Conservation (phyloP, 2,329 filamentous ascomycete species). For the Ophiostoma montium region DNA sequence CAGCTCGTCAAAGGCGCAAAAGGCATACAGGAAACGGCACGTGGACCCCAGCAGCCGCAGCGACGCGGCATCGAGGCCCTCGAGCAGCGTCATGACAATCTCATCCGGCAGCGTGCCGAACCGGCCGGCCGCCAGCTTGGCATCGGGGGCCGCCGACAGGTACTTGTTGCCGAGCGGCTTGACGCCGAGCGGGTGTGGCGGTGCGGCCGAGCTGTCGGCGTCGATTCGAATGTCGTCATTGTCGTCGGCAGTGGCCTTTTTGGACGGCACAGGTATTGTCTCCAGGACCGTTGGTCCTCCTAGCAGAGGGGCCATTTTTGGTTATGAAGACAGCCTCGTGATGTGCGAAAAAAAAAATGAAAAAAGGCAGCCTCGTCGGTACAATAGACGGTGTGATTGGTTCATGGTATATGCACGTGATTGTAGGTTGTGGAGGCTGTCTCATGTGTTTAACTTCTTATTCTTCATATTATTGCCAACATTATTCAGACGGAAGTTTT, state of each 20-base stretch:
- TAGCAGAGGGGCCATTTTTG: neutral
- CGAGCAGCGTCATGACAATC: constrained; percentile 58
- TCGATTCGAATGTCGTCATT: neutral
- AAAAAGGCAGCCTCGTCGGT: neutral
- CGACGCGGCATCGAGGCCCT: constrained; percentile 51
- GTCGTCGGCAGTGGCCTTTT: neutral
- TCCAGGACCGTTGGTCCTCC: neutral
- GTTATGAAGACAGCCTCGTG: neutral
- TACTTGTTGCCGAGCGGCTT: constrained; percentile 78
- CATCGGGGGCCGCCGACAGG: constrained; percentile 49
- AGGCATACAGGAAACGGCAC: constrained; percentile 78
- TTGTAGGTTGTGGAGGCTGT: neutral
- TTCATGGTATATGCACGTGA: neutral
- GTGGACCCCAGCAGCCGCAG: constrained; percentile 58
- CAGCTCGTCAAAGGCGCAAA: constrained; percentile 68
- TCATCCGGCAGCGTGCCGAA: constrained; percentile 68
- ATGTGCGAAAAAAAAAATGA: neutral
- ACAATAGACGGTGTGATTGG: neutral
- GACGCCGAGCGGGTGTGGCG: constrained; percentile 66
- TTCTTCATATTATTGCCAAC: no score
- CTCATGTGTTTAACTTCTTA: no score
- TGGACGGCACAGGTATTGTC: neutral
- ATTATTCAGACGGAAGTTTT: no score
- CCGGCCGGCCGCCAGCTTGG: constrained; percentile 49
- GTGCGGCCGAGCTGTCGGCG: constrained; percentile 34